A percentile compares a stretch with the other conserved stretches of the same genome.
These are phyloP conservation scores for Anthracocystis walkeri DNA, from an alignment of 1,284 basidiomycete species.

Conservation along the genomic window DNA sequence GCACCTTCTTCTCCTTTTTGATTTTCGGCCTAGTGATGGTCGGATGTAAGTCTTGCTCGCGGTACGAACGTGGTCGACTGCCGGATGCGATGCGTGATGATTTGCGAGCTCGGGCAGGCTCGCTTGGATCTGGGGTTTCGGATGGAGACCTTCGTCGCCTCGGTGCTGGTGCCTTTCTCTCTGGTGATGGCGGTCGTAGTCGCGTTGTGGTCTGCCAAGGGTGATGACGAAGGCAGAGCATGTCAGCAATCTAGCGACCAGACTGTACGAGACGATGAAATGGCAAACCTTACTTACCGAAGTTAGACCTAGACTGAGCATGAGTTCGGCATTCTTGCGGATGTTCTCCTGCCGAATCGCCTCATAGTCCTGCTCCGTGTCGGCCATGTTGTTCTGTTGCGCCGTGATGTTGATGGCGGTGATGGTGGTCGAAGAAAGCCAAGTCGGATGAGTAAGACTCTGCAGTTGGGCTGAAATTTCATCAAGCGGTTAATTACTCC, in stretches of 20 bases:
- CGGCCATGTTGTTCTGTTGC: slow-evolving; percentile 26
- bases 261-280: background rate
- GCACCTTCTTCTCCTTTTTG: slow-evolving; percentile 32
- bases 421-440: slow-evolving; percentile 1
- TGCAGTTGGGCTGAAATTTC: no score
- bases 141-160: slow-evolving; percentile 24
- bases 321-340: slow-evolving; percentile 62
- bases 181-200: slow-evolving; percentile 38
- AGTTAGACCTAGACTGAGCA: slow-evolving; percentile 52
- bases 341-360: slow-evolving; percentile 69
- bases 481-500: no score
- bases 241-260: background rate
- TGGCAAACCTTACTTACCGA: slow-evolving; percentile 24
- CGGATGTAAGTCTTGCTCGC: slow-evolving; percentile 33
- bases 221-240: no score
- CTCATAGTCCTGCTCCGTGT: slow-evolving; percentile 53
- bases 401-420: background rate
- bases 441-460: background rate
- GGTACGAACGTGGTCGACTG: slow-evolving; percentile 33
- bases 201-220: slow-evolving; percentile 24
- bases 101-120: slow-evolving; percentile 28
- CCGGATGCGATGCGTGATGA: slow-evolving; percentile 45
- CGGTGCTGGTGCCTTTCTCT: slow-evolving; percentile 19
- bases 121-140: slow-evolving; percentile 10
- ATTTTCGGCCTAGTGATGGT: slow-evolving; percentile 22